These are phyloP conservation scores for Kodamaea sagamina DNA, from an alignment of 805 yeast species.

Conservation along the genomic window DNA sequence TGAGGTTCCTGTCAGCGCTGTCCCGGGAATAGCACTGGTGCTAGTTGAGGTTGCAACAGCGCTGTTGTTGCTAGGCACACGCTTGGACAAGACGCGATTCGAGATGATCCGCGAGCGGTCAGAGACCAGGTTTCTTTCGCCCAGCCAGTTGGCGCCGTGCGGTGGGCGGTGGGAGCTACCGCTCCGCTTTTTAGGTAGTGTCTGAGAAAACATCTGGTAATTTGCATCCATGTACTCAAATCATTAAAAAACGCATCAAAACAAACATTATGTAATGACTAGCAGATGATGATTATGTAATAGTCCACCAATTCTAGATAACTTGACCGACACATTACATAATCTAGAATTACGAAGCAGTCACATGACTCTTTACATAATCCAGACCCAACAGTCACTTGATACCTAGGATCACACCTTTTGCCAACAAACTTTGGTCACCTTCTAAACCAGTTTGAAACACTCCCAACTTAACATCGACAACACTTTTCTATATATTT, in stretches of 20 bases:
- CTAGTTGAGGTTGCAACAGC: neutral
- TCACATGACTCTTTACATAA: no score
- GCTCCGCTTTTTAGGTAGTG: constrained; percentile 18
- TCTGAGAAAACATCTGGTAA: constrained; percentile 2
- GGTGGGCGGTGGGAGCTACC: constrained; percentile 4
- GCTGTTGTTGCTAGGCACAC: constrained; percentile 1
- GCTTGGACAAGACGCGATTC: constrained; percentile 15
- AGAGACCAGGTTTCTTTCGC: neutral
- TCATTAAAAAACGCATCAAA: constrained; percentile 1
- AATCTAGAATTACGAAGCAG: no score
- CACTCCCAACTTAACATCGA: no score
- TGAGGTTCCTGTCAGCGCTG: constrained; percentile 5
- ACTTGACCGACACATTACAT: no score
- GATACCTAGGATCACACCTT: no score
- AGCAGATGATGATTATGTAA: no score
- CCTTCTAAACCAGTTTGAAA: no score
- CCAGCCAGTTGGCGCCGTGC: neutral
- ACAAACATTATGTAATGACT: constrained; percentile 1
- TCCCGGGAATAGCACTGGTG: constrained; percentile 11
- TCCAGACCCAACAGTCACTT: no score
- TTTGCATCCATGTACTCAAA: constrained; percentile 3
- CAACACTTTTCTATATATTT: no score
- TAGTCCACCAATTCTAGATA: no score
- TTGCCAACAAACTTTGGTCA: no score
- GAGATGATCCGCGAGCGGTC: constrained; percentile 14